Conservation (phyloP, 768 basidiomycete genomes). For the Lactifluus volemus region DNA sequence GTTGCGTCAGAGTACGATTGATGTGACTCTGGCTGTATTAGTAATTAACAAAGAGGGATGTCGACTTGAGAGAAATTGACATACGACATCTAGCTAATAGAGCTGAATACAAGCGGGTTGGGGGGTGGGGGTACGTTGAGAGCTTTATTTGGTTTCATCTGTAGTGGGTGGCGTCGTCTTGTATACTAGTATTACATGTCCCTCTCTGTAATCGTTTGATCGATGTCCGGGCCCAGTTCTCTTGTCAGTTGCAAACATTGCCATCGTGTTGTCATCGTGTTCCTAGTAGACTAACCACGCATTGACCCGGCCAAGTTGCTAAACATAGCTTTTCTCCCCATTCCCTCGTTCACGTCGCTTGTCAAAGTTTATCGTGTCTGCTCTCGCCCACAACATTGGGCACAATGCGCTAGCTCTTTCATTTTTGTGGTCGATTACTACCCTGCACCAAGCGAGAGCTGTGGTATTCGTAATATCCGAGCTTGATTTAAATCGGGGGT, state of each 20-base stretch:
- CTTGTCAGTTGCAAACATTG: neutral
- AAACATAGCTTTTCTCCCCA: neutral
- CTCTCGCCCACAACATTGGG: neutral
- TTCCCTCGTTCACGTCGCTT: neutral
- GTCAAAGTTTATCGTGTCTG: neutral
- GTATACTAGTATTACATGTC: neutral
- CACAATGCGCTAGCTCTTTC: neutral
- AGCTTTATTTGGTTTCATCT: no score
- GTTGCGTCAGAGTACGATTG: no score
- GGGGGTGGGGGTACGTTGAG: no score
- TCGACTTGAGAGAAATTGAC: no score
- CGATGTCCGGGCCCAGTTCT: neutral
- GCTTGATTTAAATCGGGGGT: neutral
- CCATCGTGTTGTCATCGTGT: neutral
- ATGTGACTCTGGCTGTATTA: no score
- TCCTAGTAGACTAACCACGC: neutral
- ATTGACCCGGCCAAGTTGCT: neutral
- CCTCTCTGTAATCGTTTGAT: neutral
- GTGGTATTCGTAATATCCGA: neutral
- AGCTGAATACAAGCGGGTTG: no score
- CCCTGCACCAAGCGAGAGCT: neutral
- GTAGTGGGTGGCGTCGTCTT: no score
- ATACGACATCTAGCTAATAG: no score
- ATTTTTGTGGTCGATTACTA: neutral
- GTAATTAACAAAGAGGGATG: no score